Evolutionary conservation across 345 rosid genomes (phyloP).

Genomic region (Linum lewisii): DNA sequence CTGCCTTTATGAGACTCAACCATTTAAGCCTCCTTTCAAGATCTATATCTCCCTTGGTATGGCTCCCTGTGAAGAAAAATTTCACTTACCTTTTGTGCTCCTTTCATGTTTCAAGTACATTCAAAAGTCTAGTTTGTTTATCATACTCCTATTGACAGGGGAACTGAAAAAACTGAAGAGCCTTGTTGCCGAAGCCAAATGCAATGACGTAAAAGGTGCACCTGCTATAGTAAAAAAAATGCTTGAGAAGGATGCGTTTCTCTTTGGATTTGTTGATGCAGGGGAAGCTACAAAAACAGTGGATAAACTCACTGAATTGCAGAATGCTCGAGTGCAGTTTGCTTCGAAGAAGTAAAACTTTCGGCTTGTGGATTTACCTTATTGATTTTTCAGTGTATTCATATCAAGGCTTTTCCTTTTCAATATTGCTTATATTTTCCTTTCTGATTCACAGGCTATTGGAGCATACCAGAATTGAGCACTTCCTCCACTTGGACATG

Average conservation of each 20-base stretch:
- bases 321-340: conserved; percentile 45
- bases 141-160: conserved; percentile 28
- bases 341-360: conserved; percentile 51
- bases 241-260: conserved; percentile 55
- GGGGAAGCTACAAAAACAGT: conserved; percentile 36
- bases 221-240: conserved; percentile 46
- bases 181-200: conserved; percentile 51
- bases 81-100: too few species aligned
- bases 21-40: conserved; percentile 65
- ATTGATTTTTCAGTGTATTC: not conserved
- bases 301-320: conserved; percentile 39
- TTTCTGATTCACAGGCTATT: conserved; percentile 36
- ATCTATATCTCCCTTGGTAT: conserved; percentile 57
- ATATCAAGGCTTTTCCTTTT: not conserved
- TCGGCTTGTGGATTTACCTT: not conserved
- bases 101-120: too few species aligned
- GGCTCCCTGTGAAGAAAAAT: too few species aligned
- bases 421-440: conserved; percentile 11
- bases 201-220: conserved; percentile 35
- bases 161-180: conserved; percentile 59
- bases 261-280: conserved; percentile 61
- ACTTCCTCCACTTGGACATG: conserved; percentile 68
- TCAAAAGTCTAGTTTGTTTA: too few species aligned
- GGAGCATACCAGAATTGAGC: conserved; percentile 39
- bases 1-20: conserved; percentile 80